A percentile compares a stretch with the other conserved stretches of the same genome.
Conservation (phyloP, 345 rosid genomes). For the rapeseed (Brassica napus) region Da-Ae NC_063440.1:17349501-17350000, state of each 20-base stretch:
- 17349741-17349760: slow-evolving; percentile 12
- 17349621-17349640: slow-evolving; percentile 19
- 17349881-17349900: slow-evolving; percentile 13
- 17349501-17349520: slow-evolving; percentile 13
- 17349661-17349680: slow-evolving; percentile 3
- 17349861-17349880: slow-evolving; percentile 7
- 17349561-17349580: slow-evolving; percentile 36
- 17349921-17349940: slow-evolving; percentile 28
- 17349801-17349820: slow-evolving; percentile 1
- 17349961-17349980: background rate
- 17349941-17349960: background rate
- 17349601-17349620: slow-evolving; percentile 28
- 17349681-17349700: slow-evolving; percentile 2
- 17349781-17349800: background rate
- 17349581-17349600: slow-evolving; percentile 20
- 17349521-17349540: slow-evolving; percentile 34
- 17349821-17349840: slow-evolving; percentile 7
- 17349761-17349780: background rate
- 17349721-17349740: background rate
- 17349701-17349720: background rate
- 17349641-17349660: slow-evolving; percentile 24
- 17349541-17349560: slow-evolving; percentile 33
- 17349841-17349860: slow-evolving; percentile 17
- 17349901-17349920: slow-evolving; percentile 31
- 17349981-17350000: slow-evolving; percentile 2